A percentile compares a stretch with the other conserved stretches of the same genome.
phyloP scores from a whole-genome alignment of 1,284 basidiomycete species.

The Apiotrichum mycotoxinovorans region DNA sequence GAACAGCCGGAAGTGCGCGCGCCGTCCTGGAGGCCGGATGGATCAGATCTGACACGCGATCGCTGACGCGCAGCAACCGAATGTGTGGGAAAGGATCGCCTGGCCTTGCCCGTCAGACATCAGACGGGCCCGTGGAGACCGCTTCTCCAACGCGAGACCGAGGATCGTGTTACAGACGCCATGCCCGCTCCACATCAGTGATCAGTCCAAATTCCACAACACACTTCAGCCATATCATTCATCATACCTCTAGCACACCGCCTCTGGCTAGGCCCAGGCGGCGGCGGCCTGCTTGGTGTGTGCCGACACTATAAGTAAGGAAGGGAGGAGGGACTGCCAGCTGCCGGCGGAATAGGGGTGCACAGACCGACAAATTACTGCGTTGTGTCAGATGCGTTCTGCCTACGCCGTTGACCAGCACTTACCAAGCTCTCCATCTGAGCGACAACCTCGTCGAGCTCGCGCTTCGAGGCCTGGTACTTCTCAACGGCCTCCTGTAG shows the following conservation, averaged over 20 bases:
- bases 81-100: too few relatives aligned
- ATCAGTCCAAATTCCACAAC: not conserved
- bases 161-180: too few relatives aligned
- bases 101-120: too few relatives aligned
- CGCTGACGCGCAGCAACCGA: too few relatives aligned
- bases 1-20: too few relatives aligned
- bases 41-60: too few relatives aligned
- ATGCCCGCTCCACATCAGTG: too few relatives aligned
- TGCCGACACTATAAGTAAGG: not conserved
- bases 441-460: conserved; percentile 80
- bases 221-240: conserved; percentile 1
- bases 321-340: not conserved
- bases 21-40: too few relatives aligned
- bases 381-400: not conserved
- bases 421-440: conserved; percentile 70
- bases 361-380: not conserved
- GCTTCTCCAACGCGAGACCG: too few relatives aligned
- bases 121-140: too few relatives aligned
- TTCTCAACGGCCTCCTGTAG: conserved; percentile 69
- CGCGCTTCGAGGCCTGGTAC: conserved; percentile 71
- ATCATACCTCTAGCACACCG: not conserved
- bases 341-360: not conserved
- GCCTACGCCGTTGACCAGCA: not conserved
- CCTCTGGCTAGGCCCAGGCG: not conserved
- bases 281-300: not conserved